Percentiles rank a stretch among this genome's conserved stretches.
phyloP scores from a whole-genome alignment of 2,329 filamentous ascomycete species.

The Atkinsonella hypoxylon region DNA sequence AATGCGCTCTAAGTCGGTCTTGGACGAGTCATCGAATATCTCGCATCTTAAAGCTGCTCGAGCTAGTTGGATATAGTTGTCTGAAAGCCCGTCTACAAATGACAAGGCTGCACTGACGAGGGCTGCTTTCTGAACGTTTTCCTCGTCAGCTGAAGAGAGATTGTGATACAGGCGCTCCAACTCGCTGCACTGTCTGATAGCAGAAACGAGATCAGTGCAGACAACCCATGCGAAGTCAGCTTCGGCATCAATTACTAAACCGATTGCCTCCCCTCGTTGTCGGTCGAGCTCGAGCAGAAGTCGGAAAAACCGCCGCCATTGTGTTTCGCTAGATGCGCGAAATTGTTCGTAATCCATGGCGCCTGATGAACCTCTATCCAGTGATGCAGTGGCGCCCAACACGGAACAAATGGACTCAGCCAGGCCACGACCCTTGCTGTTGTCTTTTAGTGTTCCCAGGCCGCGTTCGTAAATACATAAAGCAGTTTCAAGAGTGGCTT shows the following conservation, averaged over 20 bases:
- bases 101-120: constrained; percentile 57
- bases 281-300: constrained; percentile 78
- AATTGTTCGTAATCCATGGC: constrained; percentile 67
- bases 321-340: constrained; percentile 58
- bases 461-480: constrained; percentile 69
- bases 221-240: constrained; percentile 72
- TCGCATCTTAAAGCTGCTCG: constrained; percentile 57
- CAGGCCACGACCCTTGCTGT: constrained; percentile 42
- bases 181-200: constrained; percentile 66
- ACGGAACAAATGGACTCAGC: constrained; percentile 66
- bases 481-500: constrained; percentile 70
- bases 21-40: constrained; percentile 60
- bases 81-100: constrained; percentile 60
- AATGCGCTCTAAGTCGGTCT: constrained; percentile 61
- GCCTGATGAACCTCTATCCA: constrained; percentile 49
- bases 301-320: constrained; percentile 86
- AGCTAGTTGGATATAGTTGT: constrained; percentile 56
- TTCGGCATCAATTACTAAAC: constrained; percentile 60
- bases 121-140: constrained; percentile 41
- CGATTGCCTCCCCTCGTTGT: constrained; percentile 69
- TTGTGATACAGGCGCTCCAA: constrained; percentile 70
- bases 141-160: constrained; percentile 36
- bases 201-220: constrained; percentile 68
- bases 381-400: constrained; percentile 55
- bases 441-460: constrained; percentile 24